Evolutionary conservation across 2,329 filamentous ascomycete genomes (phyloP).

Genomic region (Samsoniella hepiali): DNA sequence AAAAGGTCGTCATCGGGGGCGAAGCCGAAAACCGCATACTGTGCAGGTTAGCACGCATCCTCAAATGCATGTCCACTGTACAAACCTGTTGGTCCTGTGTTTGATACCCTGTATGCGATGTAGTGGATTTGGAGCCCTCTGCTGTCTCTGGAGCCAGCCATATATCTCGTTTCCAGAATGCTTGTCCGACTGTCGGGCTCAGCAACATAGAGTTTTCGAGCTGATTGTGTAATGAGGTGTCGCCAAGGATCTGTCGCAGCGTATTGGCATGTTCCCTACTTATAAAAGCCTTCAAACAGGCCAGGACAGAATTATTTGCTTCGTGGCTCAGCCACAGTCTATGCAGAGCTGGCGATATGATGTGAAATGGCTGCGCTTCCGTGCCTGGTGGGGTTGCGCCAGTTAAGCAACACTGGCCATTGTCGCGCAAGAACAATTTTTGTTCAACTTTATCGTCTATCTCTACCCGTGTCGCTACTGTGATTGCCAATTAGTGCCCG

Average conservation of each 20-base stretch:
- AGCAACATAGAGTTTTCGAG: not conserved
- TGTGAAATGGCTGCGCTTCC: not conserved
- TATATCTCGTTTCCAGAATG: not conserved
- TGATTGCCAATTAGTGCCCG: not conserved
- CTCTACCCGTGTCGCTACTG: not conserved
- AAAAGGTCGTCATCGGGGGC: not conserved
- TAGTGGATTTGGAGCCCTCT: not conserved
- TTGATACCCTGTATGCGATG: not conserved
- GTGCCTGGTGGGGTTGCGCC: not conserved
- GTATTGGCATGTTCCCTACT: not conserved
- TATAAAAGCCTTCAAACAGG: not conserved
- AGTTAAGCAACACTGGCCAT: conserved; percentile 1
- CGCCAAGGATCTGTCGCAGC: not conserved
- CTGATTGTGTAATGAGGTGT: not conserved
- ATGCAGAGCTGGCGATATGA: not conserved
- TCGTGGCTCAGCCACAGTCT: not conserved
- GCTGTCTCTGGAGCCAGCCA: not conserved
- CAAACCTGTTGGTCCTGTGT: not conserved
- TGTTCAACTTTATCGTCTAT: not conserved
- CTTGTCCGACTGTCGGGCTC: not conserved
- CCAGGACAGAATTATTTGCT: not conserved
- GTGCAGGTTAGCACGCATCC: not conserved
- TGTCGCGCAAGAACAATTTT: not conserved
- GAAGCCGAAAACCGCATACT: conserved; percentile 4
- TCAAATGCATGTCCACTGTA: not conserved